These are phyloP conservation scores for Geosmithia morbida DNA, from an alignment of 2,329 filamentous ascomycete genomes.

Conservation along the genomic window DNA sequence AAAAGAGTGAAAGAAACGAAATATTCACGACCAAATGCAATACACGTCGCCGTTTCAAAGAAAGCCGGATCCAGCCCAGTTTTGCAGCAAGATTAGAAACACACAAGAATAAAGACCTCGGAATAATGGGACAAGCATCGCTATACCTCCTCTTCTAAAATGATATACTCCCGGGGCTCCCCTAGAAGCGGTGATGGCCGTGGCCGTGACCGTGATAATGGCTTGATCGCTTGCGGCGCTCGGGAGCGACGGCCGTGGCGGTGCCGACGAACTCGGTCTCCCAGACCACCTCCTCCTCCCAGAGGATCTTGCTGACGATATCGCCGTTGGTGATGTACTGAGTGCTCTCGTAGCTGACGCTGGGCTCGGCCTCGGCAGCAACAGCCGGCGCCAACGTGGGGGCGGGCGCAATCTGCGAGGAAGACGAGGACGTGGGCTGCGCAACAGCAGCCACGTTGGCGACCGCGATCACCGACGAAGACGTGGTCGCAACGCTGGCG, in stretches of 20 bases:
- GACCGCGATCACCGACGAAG: not conserved
- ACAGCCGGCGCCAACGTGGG: constrained; percentile 9
- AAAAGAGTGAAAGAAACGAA: not conserved
- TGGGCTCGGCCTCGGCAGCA: constrained; percentile 5
- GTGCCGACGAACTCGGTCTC: constrained; percentile 29
- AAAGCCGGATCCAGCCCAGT: constrained; percentile 22
- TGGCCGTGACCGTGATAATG: constrained; percentile 24
- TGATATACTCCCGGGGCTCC: not conserved
- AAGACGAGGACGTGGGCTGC: constrained; percentile 2
- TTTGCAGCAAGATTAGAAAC: constrained; percentile 1
- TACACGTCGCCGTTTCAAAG: constrained; percentile 15
- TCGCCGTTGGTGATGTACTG: constrained; percentile 35
- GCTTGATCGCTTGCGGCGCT: constrained; percentile 9
- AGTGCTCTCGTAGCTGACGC: constrained; percentile 29
- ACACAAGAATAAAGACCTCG: not conserved
- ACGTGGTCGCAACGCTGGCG: constrained; percentile 7
- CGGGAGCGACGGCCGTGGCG: constrained; percentile 20
- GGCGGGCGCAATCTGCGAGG: not conserved
- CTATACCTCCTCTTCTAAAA: constrained; percentile 4
- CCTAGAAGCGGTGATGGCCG: constrained; percentile 14
- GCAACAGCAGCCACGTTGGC: not conserved
- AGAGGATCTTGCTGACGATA: constrained; percentile 39
- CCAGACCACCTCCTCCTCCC: constrained; percentile 39
- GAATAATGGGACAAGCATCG: not conserved
- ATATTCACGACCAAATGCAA: constrained; percentile 16